Evolutionary conservation across 1,139 yeast genomes (phyloP), one percentile per base, ranked within the genome.

Genomic region (Candida tropicalis): DNA sequence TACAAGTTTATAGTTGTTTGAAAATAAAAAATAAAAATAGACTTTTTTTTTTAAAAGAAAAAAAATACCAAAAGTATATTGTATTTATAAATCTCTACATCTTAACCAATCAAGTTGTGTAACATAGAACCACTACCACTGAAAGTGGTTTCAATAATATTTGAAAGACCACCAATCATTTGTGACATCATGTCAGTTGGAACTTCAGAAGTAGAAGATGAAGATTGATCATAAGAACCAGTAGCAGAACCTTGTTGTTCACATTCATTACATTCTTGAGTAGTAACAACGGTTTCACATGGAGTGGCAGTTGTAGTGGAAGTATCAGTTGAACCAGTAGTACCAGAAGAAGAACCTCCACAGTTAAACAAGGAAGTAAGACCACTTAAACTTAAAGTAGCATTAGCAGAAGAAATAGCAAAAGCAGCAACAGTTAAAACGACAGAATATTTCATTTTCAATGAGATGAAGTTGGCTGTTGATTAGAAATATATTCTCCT

Each of bases 121-220:
- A 32, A 15, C 31, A 32, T 10, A 17, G 32, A 18, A 23, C 41
- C 41, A n/a, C 18, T 8, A 29, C 18, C 41, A 38, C 24, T 23
- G 3, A 31, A 31, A 12, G 13, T n/a, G 12, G 32, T 18, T 38
- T 29, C 41, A 1, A 25, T 18, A 2, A 39, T 1, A 16, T 18
- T 37, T 17, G 38, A 35, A 4, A 24, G 18, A 28, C 41, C 25
- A 32, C 41, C 25, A 23, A 35, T 39, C 41, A 35, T 9, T 25
- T 35, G 38, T 10, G 38, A 35, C 2, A 35, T 4, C 29, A 35
- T 24, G 12, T 35, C 38, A 35, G 38, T 35, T 15, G 38, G 38
- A 24, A 23, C 20, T 7, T 11, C 22, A 15, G 38, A 35, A 11
- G 29, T 5, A 13, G 29, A 22, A 24, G 38, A 29, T 12, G 38